Evolutionary conservation across 768 basidiomycete genomes (phyloP).

Genomic region (Tylopilus intermedius): DNA sequence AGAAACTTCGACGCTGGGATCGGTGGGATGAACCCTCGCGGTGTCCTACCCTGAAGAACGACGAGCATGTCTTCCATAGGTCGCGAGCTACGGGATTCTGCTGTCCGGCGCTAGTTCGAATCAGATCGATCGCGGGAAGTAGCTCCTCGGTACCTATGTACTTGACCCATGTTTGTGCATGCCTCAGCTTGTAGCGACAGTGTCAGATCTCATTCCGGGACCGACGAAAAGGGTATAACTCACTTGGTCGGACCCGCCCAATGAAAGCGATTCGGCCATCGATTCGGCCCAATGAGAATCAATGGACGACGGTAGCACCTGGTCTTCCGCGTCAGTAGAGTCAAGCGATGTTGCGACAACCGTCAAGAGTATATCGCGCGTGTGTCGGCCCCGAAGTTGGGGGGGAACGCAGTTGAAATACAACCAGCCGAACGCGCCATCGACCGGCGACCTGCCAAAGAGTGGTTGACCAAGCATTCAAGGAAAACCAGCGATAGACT

Average conservation of each 20-base stretch:
- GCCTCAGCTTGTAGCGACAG: slow-evolving; percentile 9
- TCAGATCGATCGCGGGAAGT: slow-evolving; percentile 40
- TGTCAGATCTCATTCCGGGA: neutral
- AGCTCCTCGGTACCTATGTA: slow-evolving; percentile 44
- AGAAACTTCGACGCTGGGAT: slow-evolving; percentile 37
- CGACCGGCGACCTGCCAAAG: slow-evolving; percentile 9
- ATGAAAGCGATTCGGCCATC: slow-evolving; percentile 14
- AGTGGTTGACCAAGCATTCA: neutral
- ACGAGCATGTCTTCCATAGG: slow-evolving; percentile 34
- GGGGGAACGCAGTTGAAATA: slow-evolving; percentile 37
- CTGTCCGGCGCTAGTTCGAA: slow-evolving; percentile 17
- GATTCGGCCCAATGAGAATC: slow-evolving; percentile 39
- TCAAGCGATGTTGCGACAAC: slow-evolving; percentile 40
- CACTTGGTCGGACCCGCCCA: slow-evolving; percentile 7
- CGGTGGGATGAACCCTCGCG: slow-evolving; percentile 1
- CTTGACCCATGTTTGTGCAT: slow-evolving; percentile 44
- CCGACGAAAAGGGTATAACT: neutral
- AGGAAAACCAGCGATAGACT: neutral
- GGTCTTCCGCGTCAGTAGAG: slow-evolving; percentile 33
- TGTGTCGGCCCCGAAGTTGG: slow-evolving; percentile 16
- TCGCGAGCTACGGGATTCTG: slow-evolving; percentile 5
- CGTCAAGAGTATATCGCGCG: slow-evolving; percentile 34
- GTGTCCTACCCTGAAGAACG: slow-evolving; percentile 22
- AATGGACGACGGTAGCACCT: slow-evolving; percentile 37
- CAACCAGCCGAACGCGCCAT: slow-evolving; percentile 40